Evolutionary conservation across 768 basidiomycete species (phyloP).

Genomic region (Candolleomyces eurysporus): DNA sequence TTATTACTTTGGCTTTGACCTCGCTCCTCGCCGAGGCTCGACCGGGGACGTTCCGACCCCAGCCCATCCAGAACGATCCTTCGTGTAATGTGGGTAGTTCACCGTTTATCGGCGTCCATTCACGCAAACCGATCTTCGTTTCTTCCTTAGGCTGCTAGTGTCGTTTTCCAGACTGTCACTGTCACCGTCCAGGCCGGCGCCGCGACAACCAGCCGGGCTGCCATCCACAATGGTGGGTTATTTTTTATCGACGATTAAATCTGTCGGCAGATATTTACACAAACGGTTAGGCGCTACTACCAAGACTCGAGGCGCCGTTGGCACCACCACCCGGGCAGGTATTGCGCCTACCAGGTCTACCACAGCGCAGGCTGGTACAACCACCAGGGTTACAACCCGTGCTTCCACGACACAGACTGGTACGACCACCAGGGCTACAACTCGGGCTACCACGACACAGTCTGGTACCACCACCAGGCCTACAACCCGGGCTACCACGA

Average conservation of each 20-base stretch:
- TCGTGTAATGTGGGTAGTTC: background rate
- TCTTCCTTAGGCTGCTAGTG: too few species aligned
- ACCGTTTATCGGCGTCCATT: too few species aligned
- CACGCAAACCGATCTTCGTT: too few species aligned
- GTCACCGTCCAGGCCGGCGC: too few species aligned
- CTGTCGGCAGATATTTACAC: too few species aligned
- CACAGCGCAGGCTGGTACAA: background rate
- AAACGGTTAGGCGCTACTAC: background rate
- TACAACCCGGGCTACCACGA: background rate
- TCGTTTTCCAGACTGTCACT: too few species aligned
- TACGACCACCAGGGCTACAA: background rate
- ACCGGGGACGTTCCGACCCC: constrained; percentile 16
- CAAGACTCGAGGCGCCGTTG: background rate
- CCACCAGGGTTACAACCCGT: background rate
- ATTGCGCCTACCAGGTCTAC: background rate
- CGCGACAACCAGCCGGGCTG: too few species aligned
- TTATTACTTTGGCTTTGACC: constrained; percentile 37
- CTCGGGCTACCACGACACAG: background rate
- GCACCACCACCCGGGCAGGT: constrained; percentile 1
- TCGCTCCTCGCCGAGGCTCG: constrained; percentile 29
- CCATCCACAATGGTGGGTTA: too few species aligned
- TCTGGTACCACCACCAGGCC: background rate
- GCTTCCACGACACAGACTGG: background rate
- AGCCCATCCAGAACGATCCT: background rate
- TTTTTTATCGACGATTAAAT: too few species aligned